Base-by-base conservation (phyloP, 306 rosid species). In the Cicer arietinum region DNA sequence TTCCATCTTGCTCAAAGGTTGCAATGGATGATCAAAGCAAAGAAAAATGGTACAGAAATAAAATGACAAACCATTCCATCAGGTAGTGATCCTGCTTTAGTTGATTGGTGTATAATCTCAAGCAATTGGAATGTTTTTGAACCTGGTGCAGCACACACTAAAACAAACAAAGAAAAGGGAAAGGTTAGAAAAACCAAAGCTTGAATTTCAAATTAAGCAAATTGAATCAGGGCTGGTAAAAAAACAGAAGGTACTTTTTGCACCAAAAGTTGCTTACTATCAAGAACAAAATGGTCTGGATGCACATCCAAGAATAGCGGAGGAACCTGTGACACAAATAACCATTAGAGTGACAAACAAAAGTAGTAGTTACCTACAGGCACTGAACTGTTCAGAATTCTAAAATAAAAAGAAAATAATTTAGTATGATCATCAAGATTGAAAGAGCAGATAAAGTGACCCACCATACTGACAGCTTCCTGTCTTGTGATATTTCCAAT, bases 91-190 rank as follows among this genome's bases (percentile, higher is more conserved):
- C 98, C 97, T 5, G 92, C 80, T 84, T 90, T 83, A 76, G 84
- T 79, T 73, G 99, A 88, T 51, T 66, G 87, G 84, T 95, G 89
- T 59, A 95, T 85, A 72, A 88, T 89, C 91, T 95, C 99, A 69
- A 95, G 99, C 87, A 95, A 75, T 85, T 95, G 99, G 80, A 95
- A 95, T 39, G 99, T 95, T 87, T 95, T 95, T 1, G 99, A 95
- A 68, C 99, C 99, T 12, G 98, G 99, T 65, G 99, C 99, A 81
- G 99, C 99, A 77, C 99, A 95, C 99, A 95, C 99, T 95, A 84
- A 62, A 64, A 85, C 75, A 65, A 59, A 76, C 50, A 43, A 51
- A 71, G 69, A 44, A 13, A 37, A 53, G 0, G 25, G 35, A 83
- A 17, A 7, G 73, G 81, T 22, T 78, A 58, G 75, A 73, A 67